A percentile compares a stretch with the other conserved stretches of the same genome.
These are phyloP conservation scores for Xylaria acuta DNA, from an alignment of 495 filamentous ascomycete species.

Conservation along the genomic window DNA sequence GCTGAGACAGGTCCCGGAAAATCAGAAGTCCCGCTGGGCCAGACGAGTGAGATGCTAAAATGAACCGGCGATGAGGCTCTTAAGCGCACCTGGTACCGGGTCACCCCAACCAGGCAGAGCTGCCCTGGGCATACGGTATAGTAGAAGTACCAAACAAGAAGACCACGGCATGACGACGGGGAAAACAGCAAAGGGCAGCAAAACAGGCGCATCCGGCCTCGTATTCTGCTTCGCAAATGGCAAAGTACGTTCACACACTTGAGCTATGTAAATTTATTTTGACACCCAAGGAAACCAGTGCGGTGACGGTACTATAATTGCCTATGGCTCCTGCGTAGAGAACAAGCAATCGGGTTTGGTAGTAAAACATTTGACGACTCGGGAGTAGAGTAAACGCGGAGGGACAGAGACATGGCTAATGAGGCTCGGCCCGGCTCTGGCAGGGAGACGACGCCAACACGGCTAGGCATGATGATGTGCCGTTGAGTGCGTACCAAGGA, in stretches of 20 bases:
- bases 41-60: background rate
- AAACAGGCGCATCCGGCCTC: background rate
- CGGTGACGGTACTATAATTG: background rate
- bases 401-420: background rate
- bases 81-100: background rate
- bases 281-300: background rate
- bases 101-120: background rate
- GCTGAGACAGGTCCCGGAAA: background rate
- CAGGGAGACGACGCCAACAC: slow-evolving; percentile 4
- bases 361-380: background rate
- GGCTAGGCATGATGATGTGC: slow-evolving; percentile 17
- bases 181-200: background rate
- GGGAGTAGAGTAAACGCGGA: background rate
- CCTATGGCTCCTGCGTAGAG: background rate
- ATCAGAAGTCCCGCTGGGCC: background rate
- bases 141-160: background rate
- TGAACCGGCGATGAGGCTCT: background rate
- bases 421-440: slow-evolving; percentile 1
- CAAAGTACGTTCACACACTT: background rate
- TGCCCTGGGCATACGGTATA: background rate
- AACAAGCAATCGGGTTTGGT: background rate
- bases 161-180: background rate
- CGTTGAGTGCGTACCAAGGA: slow-evolving; percentile 10
- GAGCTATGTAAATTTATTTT: background rate
- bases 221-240: background rate